Percentiles rank a stretch among this genome's conserved stretches.
These are phyloP conservation scores for Astrocystis sublimbata DNA, from an alignment of 495 filamentous ascomycete species.

Conservation along the genomic window DNA sequence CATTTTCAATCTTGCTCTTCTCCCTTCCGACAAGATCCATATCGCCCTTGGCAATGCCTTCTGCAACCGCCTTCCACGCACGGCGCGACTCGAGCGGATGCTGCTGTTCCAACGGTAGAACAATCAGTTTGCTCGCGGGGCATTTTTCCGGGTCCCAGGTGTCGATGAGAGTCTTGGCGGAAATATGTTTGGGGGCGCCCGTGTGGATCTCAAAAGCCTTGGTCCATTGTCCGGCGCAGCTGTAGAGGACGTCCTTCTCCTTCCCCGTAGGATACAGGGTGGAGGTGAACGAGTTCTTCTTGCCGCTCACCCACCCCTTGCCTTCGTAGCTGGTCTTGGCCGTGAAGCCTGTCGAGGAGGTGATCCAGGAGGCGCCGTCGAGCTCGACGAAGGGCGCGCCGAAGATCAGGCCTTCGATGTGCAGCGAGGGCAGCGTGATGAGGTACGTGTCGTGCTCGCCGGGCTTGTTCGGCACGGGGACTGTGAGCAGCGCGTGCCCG, in stretches of 20 bases:
- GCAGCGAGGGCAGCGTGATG: conserved; percentile 88
- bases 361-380: conserved; percentile 77
- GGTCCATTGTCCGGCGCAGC: conserved; percentile 88
- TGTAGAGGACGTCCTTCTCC: conserved; percentile 83
- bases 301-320: conserved; percentile 90
- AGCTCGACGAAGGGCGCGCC: conserved; percentile 91
- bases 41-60: conserved; percentile 75
- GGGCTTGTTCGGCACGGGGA: conserved; percentile 57
- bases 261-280: conserved; percentile 71
- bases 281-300: conserved; percentile 90
- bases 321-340: conserved; percentile 90
- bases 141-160: conserved; percentile 64
- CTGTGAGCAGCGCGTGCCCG: conserved; percentile 83
- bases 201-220: conserved; percentile 78
- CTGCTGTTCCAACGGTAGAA: conserved; percentile 77
- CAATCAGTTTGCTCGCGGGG: conserved; percentile 65
- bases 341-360: conserved; percentile 82
- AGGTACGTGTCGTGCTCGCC: conserved; percentile 69
- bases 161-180: conserved; percentile 56
- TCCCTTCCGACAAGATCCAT: conserved; percentile 75
- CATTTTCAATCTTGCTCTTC: conserved; percentile 89
- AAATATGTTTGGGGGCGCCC: conserved; percentile 63
- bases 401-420: conserved; percentile 92
- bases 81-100: conserved; percentile 84
- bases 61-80: conserved; percentile 84